Evolutionary conservation across 345 rosid species (phyloP).

Genomic region (Eucalyptus grandis): DNA sequence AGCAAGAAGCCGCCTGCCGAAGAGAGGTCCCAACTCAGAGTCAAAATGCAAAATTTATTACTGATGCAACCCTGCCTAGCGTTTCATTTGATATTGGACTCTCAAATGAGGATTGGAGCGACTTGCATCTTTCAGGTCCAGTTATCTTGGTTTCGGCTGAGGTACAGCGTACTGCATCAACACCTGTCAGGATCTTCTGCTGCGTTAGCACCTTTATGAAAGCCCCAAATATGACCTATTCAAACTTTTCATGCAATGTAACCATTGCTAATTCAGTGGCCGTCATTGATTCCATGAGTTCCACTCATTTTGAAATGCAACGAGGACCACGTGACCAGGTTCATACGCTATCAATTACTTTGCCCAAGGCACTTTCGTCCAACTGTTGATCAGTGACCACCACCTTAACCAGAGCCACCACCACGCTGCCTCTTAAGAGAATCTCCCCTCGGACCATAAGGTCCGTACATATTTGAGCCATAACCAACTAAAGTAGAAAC

Average conservation of each 20-base stretch:
- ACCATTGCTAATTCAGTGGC: background rate
- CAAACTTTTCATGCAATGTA: background rate
- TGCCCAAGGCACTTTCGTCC: background rate
- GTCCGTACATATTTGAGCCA: background rate
- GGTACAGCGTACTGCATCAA: background rate
- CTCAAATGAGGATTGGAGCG: background rate
- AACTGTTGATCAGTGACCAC: background rate
- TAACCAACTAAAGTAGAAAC: constrained; percentile 1
- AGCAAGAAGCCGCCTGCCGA: background rate
- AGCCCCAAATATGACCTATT: background rate
- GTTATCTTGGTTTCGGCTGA: background rate
- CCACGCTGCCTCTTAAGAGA: constrained; percentile 26
- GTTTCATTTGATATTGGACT: background rate
- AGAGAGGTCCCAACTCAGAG: background rate
- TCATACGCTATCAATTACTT: background rate
- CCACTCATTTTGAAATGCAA: background rate
- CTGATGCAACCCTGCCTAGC: background rate
- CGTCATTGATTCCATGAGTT: background rate
- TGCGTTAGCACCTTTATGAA: background rate
- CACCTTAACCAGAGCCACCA: background rate
- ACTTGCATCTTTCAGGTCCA: background rate
- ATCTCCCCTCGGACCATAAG: constrained; percentile 4
- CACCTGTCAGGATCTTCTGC: background rate
- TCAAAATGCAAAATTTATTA: background rate
- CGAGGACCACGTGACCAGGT: background rate